Evolutionary conservation across 2,329 filamentous ascomycete species (phyloP).

Genomic region (Raffaelea ambrosiae): DNA sequence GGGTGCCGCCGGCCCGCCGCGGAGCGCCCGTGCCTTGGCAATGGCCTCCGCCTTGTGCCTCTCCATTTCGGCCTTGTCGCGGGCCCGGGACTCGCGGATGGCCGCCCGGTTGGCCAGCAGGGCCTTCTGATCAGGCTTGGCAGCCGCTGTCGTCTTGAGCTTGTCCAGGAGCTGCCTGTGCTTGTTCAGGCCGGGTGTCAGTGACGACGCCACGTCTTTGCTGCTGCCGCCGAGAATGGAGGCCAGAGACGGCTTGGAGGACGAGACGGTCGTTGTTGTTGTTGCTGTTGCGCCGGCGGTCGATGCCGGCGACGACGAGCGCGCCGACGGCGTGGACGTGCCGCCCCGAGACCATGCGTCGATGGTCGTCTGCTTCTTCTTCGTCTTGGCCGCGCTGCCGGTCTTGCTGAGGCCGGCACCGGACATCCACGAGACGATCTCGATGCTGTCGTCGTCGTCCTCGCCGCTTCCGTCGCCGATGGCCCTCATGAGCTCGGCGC

Average conservation of each 20-base stretch:
- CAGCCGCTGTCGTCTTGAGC: slow-evolving; percentile 29
- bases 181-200: slow-evolving; percentile 36
- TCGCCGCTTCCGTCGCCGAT: slow-evolving; percentile 51
- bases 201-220: slow-evolving; percentile 37
- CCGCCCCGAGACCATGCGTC: slow-evolving; percentile 13
- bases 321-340: neutral
- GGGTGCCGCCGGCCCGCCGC: slow-evolving; percentile 47
- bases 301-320: neutral
- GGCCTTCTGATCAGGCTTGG: slow-evolving; percentile 28
- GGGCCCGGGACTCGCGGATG: slow-evolving; percentile 66
- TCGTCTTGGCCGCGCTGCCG: slow-evolving; percentile 15
- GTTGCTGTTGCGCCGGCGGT: neutral
- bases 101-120: slow-evolving; percentile 33
- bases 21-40: slow-evolving; percentile 57
- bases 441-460: slow-evolving; percentile 20
- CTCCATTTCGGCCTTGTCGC: slow-evolving; percentile 65
- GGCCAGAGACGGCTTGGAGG: slow-evolving; percentile 8
- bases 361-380: slow-evolving; percentile 17
- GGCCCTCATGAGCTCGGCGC: slow-evolving; percentile 67
- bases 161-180: slow-evolving; percentile 34
- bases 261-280: slow-evolving; percentile 16
- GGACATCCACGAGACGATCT: slow-evolving; percentile 25
- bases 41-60: slow-evolving; percentile 64
- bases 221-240: slow-evolving; percentile 14
- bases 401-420: too few relatives aligned